Evolutionary conservation across 371 early-diverging fungal genomes (phyloP).

Genomic region (Saksenaea oblongispora): DNA sequence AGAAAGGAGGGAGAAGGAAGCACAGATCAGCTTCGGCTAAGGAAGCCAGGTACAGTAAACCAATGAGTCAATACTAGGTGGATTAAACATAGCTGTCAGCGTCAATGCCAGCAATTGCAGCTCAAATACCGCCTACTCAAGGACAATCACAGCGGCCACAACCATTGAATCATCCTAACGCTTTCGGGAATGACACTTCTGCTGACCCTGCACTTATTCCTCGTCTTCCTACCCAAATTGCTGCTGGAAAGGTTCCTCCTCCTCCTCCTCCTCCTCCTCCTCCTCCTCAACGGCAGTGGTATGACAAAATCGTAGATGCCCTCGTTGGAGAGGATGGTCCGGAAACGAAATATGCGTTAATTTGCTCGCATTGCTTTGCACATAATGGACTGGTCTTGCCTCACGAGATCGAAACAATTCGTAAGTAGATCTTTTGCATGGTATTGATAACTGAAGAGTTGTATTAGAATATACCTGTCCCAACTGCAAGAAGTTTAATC

Average conservation of each 20-base stretch:
- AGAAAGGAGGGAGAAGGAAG: background rate
- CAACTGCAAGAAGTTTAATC: slow-evolving; percentile 52
- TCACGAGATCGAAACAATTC: slow-evolving; percentile 68
- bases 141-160: background rate
- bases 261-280: slow-evolving; percentile 10
- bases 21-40: slow-evolving; percentile 10
- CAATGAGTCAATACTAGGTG: background rate
- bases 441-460: background rate
- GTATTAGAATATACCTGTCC: slow-evolving; percentile 50
- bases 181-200: background rate
- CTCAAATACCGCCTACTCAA: background rate
- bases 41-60: slow-evolving; percentile 11
- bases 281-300: slow-evolving; percentile 54
- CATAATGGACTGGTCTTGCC: slow-evolving; percentile 92
- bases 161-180: background rate
- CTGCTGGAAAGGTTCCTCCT: background rate
- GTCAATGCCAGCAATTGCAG: background rate
- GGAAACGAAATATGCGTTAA: slow-evolving; percentile 84
- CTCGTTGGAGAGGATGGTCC: slow-evolving; percentile 85
- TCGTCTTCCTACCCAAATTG: background rate
- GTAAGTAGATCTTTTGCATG: slow-evolving; percentile 37
- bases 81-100: background rate
- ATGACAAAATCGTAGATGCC: slow-evolving; percentile 84
- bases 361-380: slow-evolving; percentile 84
- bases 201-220: background rate